phyloP scores from a whole-genome alignment of 2,329 filamentous ascomycete species.

The Aspergillus jensenii region DNA sequence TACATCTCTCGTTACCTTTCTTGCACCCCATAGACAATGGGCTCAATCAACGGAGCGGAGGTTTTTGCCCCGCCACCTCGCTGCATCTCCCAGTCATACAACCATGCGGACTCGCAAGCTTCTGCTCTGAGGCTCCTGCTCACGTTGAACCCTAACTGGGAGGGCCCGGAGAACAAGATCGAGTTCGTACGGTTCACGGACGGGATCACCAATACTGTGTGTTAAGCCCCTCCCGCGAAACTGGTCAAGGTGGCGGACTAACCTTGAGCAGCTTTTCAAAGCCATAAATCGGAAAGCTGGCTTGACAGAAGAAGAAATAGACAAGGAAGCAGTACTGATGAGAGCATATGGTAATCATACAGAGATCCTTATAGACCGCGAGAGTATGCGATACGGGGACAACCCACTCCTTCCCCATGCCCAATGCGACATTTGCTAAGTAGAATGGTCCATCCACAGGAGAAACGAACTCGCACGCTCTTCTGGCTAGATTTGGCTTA shows the following conservation, averaged over 20 bases:
- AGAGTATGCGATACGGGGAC: conserved; percentile 60
- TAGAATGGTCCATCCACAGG: conserved; percentile 44
- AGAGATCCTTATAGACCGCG: conserved; percentile 91
- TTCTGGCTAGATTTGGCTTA: conserved; percentile 78
- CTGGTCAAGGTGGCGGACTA: conserved; percentile 19
- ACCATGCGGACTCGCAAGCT: conserved; percentile 70
- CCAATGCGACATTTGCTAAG: conserved; percentile 36
- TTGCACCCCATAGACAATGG: neutral
- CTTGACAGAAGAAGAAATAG: conserved; percentile 72
- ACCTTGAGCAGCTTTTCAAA: conserved; percentile 48
- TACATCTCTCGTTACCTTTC: neutral
- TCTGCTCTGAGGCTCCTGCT: conserved; percentile 79
- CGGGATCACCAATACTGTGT: conserved; percentile 91
- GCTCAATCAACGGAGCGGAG: neutral
- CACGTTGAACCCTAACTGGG: conserved; percentile 81
- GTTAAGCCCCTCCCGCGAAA: conserved; percentile 26
- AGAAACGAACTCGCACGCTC: conserved; percentile 71
- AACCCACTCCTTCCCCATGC: conserved; percentile 17
- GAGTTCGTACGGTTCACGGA: conserved; percentile 92
- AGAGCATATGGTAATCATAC: conserved; percentile 94
- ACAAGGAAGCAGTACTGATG: conserved; percentile 81
- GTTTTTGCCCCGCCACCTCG: conserved; percentile 25
- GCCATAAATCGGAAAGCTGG: conserved; percentile 56
- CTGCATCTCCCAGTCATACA: conserved; percentile 75
- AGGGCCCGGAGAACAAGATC: conserved; percentile 68